A percentile compares a stretch with the other conserved stretches of the same genome.
Conservation (phyloP, 208 protist genomes). For the Leishmania braziliensis region DNA sequence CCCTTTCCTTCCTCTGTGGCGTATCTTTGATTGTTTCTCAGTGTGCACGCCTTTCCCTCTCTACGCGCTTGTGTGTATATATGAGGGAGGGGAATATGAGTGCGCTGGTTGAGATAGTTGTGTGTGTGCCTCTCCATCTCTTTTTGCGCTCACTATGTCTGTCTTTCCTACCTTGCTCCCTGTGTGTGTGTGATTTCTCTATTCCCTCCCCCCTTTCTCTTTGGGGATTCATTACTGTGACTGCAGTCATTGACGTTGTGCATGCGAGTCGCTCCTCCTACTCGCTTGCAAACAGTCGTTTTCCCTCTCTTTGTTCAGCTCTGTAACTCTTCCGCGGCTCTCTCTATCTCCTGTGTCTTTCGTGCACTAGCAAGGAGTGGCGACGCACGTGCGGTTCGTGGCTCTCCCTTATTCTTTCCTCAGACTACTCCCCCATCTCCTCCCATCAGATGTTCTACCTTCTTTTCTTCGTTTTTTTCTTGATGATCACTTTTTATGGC, state of each 20-base stretch:
- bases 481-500: background rate
- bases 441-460: background rate
- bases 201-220: background rate
- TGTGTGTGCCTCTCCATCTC: constrained; percentile 4
- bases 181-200: background rate
- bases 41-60: background rate
- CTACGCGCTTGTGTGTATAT: background rate
- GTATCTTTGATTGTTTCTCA: background rate
- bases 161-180: background rate
- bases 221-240: background rate
- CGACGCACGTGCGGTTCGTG: background rate
- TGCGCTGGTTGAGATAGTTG: background rate
- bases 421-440: background rate
- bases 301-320: background rate
- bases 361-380: background rate
- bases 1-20: constrained; percentile 1
- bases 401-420: background rate
- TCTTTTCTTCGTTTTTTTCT: background rate
- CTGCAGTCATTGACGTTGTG: background rate
- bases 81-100: background rate
- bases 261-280: background rate
- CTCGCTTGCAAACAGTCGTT: background rate
- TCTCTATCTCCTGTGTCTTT: background rate
- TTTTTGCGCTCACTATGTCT: background rate
- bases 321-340: background rate